phyloP scores from a whole-genome alignment of 2,329 filamentous ascomycete species.

The Zymoseptoria crescenta region DNA sequence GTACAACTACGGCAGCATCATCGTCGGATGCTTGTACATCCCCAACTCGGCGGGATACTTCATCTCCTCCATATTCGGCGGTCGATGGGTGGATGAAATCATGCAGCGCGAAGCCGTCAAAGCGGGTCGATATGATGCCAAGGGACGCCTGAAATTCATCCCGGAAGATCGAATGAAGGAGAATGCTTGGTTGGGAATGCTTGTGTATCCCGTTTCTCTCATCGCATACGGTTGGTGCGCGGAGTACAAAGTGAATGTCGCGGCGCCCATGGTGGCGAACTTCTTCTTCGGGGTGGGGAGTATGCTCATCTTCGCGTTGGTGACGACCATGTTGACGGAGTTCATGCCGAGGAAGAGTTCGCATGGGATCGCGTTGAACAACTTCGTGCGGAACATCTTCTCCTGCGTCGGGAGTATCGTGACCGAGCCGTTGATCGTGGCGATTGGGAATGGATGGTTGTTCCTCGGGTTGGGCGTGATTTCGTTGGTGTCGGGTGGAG shows the following conservation, averaged over 20 bases:
- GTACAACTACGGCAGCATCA: constrained; percentile 60
- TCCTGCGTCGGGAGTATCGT: constrained; percentile 64
- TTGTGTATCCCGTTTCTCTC: constrained; percentile 61
- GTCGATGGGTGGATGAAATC: constrained; percentile 70
- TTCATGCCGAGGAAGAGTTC: constrained; percentile 65
- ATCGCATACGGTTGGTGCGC: constrained; percentile 73
- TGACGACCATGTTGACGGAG: constrained; percentile 78
- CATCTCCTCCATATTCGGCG: constrained; percentile 59
- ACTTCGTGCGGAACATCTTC: constrained; percentile 72
- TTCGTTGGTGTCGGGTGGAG: constrained; percentile 20
- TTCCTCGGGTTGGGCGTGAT: constrained; percentile 49
- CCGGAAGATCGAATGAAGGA: constrained; percentile 79
- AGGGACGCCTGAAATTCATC: constrained; percentile 58
- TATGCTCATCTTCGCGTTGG: constrained; percentile 68
- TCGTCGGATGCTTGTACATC: constrained; percentile 71
- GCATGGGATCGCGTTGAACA: constrained; percentile 71
- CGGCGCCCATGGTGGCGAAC: constrained; percentile 28
- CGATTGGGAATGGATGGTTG: constrained; percentile 68
- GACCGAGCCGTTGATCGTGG: constrained; percentile 60
- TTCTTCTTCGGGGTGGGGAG: constrained; percentile 61
- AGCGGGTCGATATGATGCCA: constrained; percentile 59
- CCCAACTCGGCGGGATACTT: constrained; percentile 68
- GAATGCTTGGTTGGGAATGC: constrained; percentile 60
- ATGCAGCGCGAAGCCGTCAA: constrained; percentile 68
- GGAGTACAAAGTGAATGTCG: constrained; percentile 45